phyloP scores from a whole-genome alignment of 1,284 basidiomycete species.

The Ganoderma multipileum region DNA sequence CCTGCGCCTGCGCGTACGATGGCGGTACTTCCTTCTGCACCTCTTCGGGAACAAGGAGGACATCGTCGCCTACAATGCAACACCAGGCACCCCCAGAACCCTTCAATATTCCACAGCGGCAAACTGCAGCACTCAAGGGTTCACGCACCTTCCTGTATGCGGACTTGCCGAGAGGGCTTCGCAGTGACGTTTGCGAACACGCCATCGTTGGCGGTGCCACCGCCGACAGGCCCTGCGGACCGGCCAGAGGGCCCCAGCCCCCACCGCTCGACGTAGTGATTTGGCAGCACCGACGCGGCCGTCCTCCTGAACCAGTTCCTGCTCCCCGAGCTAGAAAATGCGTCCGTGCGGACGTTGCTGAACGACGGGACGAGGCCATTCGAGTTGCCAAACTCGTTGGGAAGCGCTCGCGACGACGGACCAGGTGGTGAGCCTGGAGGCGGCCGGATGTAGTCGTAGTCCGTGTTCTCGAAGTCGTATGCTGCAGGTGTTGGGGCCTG shows the following conservation, averaged over 20 bases:
- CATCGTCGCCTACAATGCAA: slow-evolving; percentile 65
- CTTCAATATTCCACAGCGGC: not conserved
- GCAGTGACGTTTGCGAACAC: slow-evolving; percentile 97
- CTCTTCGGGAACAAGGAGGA: slow-evolving; percentile 81
- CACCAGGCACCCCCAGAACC: not conserved
- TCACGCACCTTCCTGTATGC: slow-evolving; percentile 66
- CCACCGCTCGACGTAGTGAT: slow-evolving; percentile 50
- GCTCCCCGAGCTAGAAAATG: slow-evolving; percentile 25
- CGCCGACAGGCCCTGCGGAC: slow-evolving; percentile 64
- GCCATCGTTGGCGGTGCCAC: slow-evolving; percentile 87
- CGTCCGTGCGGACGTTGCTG: slow-evolving; percentile 42
- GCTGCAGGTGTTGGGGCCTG: slow-evolving; percentile 46
- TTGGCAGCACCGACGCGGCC: slow-evolving; percentile 64
- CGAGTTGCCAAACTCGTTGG: slow-evolving; percentile 79
- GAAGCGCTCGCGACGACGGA: slow-evolving; percentile 65
- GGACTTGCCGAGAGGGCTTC: slow-evolving; percentile 75
- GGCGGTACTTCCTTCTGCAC: slow-evolving; percentile 85
- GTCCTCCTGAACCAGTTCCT: slow-evolving; percentile 65
- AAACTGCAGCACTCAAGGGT: not conserved
- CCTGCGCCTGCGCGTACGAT: slow-evolving; percentile 89
- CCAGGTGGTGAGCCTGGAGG: slow-evolving; percentile 87
- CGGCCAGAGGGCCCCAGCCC: slow-evolving; percentile 54
- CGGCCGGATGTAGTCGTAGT: slow-evolving; percentile 77
- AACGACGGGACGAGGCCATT: slow-evolving; percentile 79
- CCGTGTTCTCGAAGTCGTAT: slow-evolving; percentile 87